Conservation (phyloP, 371 early-diverging fungal species). For the Apophysomyces sp. region DNA sequence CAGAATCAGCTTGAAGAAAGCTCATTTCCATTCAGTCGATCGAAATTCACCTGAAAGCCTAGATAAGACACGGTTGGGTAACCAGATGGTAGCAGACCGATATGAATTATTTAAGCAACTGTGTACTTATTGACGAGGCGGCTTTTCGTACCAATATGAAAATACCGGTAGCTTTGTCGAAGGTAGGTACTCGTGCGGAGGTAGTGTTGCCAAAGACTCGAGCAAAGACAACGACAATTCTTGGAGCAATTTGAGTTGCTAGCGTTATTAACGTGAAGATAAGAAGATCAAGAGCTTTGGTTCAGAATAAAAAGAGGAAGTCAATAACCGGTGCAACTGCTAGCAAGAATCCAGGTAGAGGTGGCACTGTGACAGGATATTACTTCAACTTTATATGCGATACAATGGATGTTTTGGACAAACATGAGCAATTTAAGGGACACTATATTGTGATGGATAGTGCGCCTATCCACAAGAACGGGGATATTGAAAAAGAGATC, state of each 20-base stretch:
- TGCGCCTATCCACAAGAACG: too few relatives aligned
- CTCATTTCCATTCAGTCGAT: not conserved
- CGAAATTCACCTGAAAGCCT: conserved; percentile 1
- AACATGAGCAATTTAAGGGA: conserved; percentile 4
- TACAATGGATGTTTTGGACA: conserved; percentile 11
- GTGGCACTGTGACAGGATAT: conserved; percentile 10
- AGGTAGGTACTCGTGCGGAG: conserved; percentile 2
- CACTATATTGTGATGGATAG: conserved; percentile 9
- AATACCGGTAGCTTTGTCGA: too few relatives aligned
- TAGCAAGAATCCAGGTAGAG: not conserved
- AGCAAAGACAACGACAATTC: not conserved
- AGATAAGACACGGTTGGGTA: conserved; percentile 6
- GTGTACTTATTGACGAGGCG: conserved; percentile 6
- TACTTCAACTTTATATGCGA: conserved; percentile 2
- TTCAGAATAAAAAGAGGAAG: not conserved
- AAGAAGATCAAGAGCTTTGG: not conserved
- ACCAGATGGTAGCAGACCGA: conserved; percentile 8
- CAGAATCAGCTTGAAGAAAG: conserved; percentile 1
- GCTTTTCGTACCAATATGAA: conserved; percentile 16
- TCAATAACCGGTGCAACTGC: not conserved
- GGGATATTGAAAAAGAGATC: too few relatives aligned
- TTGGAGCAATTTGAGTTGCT: not conserved
- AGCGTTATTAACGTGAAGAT: conserved; percentile 3
- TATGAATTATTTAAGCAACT: conserved; percentile 11
- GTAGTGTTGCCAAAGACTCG: not conserved